Conservation (phyloP, 805 yeast genomes). For the Teunomyces stri region DNA sequence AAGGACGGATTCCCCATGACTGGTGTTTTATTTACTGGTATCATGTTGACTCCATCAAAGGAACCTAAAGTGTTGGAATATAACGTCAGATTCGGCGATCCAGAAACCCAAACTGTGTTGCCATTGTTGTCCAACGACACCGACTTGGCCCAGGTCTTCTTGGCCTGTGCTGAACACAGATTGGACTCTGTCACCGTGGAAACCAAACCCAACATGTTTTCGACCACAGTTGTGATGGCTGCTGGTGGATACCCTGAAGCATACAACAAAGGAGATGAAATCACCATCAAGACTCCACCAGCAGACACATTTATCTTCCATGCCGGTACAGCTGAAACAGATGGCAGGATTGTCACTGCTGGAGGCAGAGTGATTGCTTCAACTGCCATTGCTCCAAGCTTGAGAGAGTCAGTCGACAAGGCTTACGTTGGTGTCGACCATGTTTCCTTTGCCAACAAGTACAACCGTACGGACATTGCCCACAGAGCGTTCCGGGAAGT, state of each 20-base stretch:
- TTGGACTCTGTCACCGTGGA: slow-evolving; percentile 73
- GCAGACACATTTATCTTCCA: slow-evolving; percentile 79
- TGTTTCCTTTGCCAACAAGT: slow-evolving; percentile 70
- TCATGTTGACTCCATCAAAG: slow-evolving; percentile 72
- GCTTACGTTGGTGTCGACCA: slow-evolving; percentile 85
- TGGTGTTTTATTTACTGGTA: slow-evolving; percentile 93
- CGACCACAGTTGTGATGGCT: slow-evolving; percentile 92
- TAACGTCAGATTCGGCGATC: slow-evolving; percentile 98
- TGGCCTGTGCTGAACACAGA: slow-evolving; percentile 93
- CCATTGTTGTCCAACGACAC: slow-evolving; percentile 79
- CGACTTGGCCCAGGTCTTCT: slow-evolving; percentile 89
- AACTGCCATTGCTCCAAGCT: slow-evolving; percentile 75
- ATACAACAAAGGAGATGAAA: slow-evolving; percentile 83
- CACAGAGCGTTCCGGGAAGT: slow-evolving; percentile 83
- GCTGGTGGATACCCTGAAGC: slow-evolving; percentile 96
- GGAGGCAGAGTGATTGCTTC: slow-evolving; percentile 98
- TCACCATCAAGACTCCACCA: slow-evolving; percentile 53
- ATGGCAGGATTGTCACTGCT: slow-evolving; percentile 68
- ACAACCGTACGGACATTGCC: slow-evolving; percentile 91
- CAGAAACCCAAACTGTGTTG: slow-evolving; percentile 96
- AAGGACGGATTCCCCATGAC: slow-evolving; percentile 92
- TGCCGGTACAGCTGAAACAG: slow-evolving; percentile 78
- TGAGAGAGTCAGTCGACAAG: slow-evolving; percentile 76
- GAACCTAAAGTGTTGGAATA: slow-evolving; percentile 97
- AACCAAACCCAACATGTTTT: slow-evolving; percentile 54